Evolutionary conservation across 345 rosid species (phyloP), one percentile per base, ranked within the genome.

Genomic region (Euphorbia pulcherrima): DNA sequence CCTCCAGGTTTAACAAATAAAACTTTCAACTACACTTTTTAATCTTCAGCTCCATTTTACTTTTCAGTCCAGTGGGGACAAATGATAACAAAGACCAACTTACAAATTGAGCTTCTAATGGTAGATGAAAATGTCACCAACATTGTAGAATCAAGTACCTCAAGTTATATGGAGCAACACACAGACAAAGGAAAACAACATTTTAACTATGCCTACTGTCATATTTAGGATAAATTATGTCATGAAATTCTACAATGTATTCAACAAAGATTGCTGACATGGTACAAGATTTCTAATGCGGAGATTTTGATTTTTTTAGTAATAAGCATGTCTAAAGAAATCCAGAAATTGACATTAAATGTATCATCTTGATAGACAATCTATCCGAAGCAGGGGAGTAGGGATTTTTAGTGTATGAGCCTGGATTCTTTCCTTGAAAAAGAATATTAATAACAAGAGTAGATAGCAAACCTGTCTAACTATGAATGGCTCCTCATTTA

Each of bases 401-500:
- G 8, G 1, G 51, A 28, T 16, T 51, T 9, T 27, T 51, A 55
- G 14, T 37, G 18, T 8, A 14, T 59, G 40, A 28, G 6, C 47
- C 18, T 11, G 3, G 26, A 46, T 10, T 48, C 9, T 60, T 60
- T 68, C 21, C 24, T 44, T 10, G 46, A 4, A 63, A 27, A 11
- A 20, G 65, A 62, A 48, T 23, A 63, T 40, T 26, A 17, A 18
- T 52, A 18, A 57, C 39, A 57, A 67, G 44, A 63, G 48, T 53
- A 57, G 74, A 57, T 17, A 10, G 82, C 87, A 23, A 64, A 94
- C 97, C 99, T 88, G 99, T 77, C 88, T 83, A 78, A 92, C 99
- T 61, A 95, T 85, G 80, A 86, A 90, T 59, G 97, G 97, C 79
- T 95, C 99, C 79, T 87, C 87, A 37, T 81, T 74, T 62, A 83